These are phyloP conservation scores for Rhynchosporium graminicola DNA, from an alignment of 2,329 filamentous ascomycete genomes.

Conservation along the genomic window DNA sequence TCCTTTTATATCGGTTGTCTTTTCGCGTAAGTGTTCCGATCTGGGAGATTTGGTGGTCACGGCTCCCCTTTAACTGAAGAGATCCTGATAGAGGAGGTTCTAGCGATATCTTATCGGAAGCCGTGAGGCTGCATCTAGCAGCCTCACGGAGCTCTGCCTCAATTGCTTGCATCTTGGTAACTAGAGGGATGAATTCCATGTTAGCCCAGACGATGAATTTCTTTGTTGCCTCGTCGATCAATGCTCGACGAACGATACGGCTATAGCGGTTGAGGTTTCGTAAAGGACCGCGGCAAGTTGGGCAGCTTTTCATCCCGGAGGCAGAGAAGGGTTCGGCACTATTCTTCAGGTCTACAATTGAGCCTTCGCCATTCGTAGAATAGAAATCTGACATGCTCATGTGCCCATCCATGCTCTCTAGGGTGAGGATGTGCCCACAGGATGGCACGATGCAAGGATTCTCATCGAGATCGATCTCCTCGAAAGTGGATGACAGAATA, in stretches of 20 bases:
- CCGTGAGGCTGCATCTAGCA: slow-evolving; percentile 18
- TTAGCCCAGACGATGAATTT: slow-evolving; percentile 61
- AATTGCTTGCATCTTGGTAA: slow-evolving; percentile 32
- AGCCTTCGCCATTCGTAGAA: slow-evolving; percentile 42
- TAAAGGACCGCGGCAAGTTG: slow-evolving; percentile 60
- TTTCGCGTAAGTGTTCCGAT: slow-evolving; percentile 31
- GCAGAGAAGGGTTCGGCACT: slow-evolving; percentile 51
- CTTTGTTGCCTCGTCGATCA: slow-evolving; percentile 64
- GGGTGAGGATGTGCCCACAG: slow-evolving; percentile 65
- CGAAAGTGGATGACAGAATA: slow-evolving; percentile 54
- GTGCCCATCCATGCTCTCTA: slow-evolving; percentile 60
- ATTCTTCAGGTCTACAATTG: slow-evolving; percentile 41
- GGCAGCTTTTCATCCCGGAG: slow-evolving; percentile 54
- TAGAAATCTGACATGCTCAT: slow-evolving; percentile 58
- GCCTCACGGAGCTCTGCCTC: slow-evolving; percentile 28
- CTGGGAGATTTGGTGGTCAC: slow-evolving; percentile 35
- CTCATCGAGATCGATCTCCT: slow-evolving; percentile 58
- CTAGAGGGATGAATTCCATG: slow-evolving; percentile 31
- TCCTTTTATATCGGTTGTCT: slow-evolving; percentile 31
- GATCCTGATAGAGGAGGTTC: slow-evolving; percentile 23
- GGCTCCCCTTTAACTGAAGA: slow-evolving; percentile 28
- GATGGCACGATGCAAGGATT: slow-evolving; percentile 61
- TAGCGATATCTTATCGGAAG: slow-evolving; percentile 22
- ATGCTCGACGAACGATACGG: slow-evolving; percentile 58
- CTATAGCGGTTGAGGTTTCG: slow-evolving; percentile 61